Evolutionary conservation across 108 stramenopile species (phyloP).

Genomic region (Nitzschia inconspicua): DNA sequence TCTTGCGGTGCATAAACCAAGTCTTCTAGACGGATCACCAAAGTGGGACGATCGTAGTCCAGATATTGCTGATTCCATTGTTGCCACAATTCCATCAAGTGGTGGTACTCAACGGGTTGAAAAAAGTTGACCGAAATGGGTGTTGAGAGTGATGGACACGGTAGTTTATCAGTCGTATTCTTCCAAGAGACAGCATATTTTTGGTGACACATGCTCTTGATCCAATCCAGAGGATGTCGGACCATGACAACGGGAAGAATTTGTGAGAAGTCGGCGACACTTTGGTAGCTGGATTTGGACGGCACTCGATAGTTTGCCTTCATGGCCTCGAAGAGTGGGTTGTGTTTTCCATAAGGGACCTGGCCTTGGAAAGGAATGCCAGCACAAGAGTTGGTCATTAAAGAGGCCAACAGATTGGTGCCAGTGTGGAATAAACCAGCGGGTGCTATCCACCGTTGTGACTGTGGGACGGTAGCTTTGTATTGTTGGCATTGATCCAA

Average conservation of each 20-base stretch:
- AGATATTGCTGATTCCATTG: conserved; percentile 65
- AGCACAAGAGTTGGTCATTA: conserved; percentile 41
- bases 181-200: conserved; percentile 55
- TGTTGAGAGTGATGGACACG: background rate
- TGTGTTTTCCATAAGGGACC: background rate
- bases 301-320: conserved; percentile 49
- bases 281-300: background rate
- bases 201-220: conserved; percentile 72
- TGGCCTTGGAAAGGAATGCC: background rate
- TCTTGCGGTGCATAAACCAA: conserved; percentile 39
- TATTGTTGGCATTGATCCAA: background rate
- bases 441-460: conserved; percentile 35
- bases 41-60: conserved; percentile 58
- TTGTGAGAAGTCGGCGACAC: conserved; percentile 40
- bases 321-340: conserved; percentile 45
- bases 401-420: conserved; percentile 47
- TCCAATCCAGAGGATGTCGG: conserved; percentile 75
- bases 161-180: background rate
- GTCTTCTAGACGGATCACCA: conserved; percentile 76
- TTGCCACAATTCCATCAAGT: conserved; percentile 44
- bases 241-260: conserved; percentile 76
- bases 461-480: conserved; percentile 2
- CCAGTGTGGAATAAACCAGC: conserved; percentile 66
- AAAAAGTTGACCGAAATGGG: background rate
- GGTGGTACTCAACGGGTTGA: background rate